phyloP scores from a whole-genome alignment of 106 monocot species.

The Allium sativum region DNA sequence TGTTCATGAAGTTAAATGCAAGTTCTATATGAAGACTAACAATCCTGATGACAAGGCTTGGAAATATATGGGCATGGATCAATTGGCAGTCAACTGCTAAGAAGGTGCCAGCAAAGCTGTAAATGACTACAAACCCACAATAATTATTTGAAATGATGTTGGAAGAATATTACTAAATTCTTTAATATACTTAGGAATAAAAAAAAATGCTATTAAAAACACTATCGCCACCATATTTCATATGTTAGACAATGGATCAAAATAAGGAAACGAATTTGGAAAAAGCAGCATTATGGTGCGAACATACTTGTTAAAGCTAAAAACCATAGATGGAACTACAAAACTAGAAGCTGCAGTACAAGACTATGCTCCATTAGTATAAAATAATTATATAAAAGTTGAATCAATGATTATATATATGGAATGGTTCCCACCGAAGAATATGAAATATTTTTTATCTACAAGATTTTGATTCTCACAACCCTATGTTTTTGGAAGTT shows the following conservation, averaged over 20 bases:
- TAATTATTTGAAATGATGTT: slow-evolving; percentile 90
- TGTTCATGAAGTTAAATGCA: slow-evolving; percentile 96
- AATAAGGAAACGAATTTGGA: slow-evolving; percentile 15
- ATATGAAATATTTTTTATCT: no score
- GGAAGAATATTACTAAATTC: slow-evolving; percentile 87
- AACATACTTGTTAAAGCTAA: slow-evolving; percentile 58
- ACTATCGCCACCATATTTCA: slow-evolving; percentile 82
- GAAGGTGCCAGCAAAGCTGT: slow-evolving; percentile 67
- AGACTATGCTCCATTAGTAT: slow-evolving; percentile 54
- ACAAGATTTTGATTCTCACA: no score
- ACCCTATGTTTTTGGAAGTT: no score
- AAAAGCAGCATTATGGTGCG: slow-evolving; percentile 36
- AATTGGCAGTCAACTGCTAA: slow-evolving; percentile 72
- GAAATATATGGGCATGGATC: slow-evolving; percentile 92
- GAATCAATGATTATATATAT: no score
- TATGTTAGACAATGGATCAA: slow-evolving; percentile 26
- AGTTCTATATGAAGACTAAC: slow-evolving; percentile 89
- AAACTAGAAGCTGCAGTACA: slow-evolving; percentile 62
- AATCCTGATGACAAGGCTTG: slow-evolving; percentile 56
- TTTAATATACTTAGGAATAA: slow-evolving; percentile 82
- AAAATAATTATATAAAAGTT: background rate
- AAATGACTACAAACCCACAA: slow-evolving; percentile 76
- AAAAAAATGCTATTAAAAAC: slow-evolving; percentile 66
- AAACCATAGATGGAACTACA: slow-evolving; percentile 60
- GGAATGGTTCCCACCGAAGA: no score